Percentiles rank a stretch among this genome's conserved stretches.
phyloP scores from a whole-genome alignment of 2,329 filamentous ascomycete species.

The Fusarium coicis region DNA sequence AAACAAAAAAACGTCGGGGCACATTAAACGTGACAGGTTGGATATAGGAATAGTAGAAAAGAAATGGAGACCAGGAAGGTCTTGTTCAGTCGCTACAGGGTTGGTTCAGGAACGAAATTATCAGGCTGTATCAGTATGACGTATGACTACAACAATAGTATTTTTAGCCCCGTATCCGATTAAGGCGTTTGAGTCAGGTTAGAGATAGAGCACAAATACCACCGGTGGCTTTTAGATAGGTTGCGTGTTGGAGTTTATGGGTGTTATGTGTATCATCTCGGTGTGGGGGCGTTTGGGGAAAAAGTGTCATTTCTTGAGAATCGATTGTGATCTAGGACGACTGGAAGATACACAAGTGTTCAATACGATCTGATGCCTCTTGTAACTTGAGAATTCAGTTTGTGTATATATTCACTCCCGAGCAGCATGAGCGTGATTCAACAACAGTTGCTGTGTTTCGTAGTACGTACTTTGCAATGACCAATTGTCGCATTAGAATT shows the following conservation, averaged over 20 bases:
- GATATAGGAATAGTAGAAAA: neutral
- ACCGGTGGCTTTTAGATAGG: neutral
- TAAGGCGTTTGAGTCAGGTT: neutral
- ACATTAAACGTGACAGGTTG: neutral
- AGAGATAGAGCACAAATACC: neutral
- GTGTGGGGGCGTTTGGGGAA: neutral
- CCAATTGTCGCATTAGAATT: slow-evolving; percentile 22
- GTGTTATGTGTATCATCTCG: neutral
- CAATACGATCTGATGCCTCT: neutral
- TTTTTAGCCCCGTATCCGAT: neutral
- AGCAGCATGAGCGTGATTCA: neutral
- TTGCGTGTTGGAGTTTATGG: neutral
- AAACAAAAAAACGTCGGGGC: slow-evolving; percentile 41
- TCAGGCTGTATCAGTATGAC: slow-evolving; percentile 31
- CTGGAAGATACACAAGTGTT: neutral
- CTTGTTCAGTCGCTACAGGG: slow-evolving; percentile 32
- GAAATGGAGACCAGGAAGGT: slow-evolving; percentile 12
- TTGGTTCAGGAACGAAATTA: slow-evolving; percentile 4
- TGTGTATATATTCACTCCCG: neutral
- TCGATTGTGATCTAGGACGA: neutral
- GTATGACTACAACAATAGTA: slow-evolving; percentile 16
- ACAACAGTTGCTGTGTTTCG: neutral
- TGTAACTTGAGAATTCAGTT: neutral
- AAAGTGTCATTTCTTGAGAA: neutral
- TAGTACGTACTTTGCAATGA: neutral